A percentile compares a stretch with the other conserved stretches of the same genome.
phyloP scores from a whole-genome alignment of 176 grass and related monocot species.

The Lolium multiflorum region DNA sequence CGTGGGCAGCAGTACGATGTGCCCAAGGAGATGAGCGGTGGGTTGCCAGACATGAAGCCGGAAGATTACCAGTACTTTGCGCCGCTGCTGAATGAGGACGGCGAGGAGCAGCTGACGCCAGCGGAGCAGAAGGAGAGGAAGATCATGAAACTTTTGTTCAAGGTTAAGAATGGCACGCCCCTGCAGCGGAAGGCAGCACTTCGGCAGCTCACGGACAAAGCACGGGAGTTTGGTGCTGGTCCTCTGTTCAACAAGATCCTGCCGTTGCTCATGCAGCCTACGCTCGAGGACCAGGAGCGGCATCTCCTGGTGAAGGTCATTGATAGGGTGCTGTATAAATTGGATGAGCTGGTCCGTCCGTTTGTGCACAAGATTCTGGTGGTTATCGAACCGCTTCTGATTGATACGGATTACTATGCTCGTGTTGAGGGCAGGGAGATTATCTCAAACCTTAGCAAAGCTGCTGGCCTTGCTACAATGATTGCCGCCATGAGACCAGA shows the following conservation, averaged over 20 bases:
- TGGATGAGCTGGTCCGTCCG: slow-evolving; percentile 95
- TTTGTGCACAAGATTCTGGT: slow-evolving; percentile 99
- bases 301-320: slow-evolving; percentile 99
- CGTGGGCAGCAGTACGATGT: slow-evolving; percentile 96
- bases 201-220: slow-evolving; percentile 92
- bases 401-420: slow-evolving; percentile 98
- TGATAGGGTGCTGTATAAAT: slow-evolving; percentile 94
- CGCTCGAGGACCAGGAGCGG: slow-evolving; percentile 90
- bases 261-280: slow-evolving; percentile 96
- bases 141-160: slow-evolving; percentile 89
- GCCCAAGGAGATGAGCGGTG: slow-evolving; percentile 74
- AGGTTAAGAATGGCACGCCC: slow-evolving; percentile 90
- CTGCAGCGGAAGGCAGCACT: slow-evolving; percentile 91
- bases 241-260: slow-evolving; percentile 97
- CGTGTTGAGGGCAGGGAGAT: slow-evolving; percentile 97
- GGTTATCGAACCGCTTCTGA: slow-evolving; percentile 92
- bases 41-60: slow-evolving; percentile 89
- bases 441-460: slow-evolving; percentile 98
- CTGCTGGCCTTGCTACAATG: slow-evolving; percentile 96
- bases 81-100: slow-evolving; percentile 84
- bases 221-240: slow-evolving; percentile 85
- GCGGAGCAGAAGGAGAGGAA: slow-evolving; percentile 97
- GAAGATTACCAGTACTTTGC: slow-evolving; percentile 99
- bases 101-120: slow-evolving; percentile 86
- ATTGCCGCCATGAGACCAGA: slow-evolving; percentile 96